Evolutionary conservation across 2,329 filamentous ascomycete genomes (phyloP), one percentile per base, ranked within the genome.

Genomic region (Ascochyta viciae-villosae): DNA sequence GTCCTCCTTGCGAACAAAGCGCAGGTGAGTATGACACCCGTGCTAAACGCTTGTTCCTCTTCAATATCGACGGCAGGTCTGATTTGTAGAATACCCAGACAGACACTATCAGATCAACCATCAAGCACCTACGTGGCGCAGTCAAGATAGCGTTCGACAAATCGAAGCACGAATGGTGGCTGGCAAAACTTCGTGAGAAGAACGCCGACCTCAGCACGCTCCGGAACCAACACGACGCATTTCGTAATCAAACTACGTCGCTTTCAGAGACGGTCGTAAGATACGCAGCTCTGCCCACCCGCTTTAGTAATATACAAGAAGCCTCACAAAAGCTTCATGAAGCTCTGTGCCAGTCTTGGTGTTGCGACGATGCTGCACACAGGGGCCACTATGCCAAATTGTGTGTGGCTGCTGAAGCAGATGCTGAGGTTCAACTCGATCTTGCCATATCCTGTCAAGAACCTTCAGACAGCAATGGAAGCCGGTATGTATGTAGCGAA

Each of bases 401-500:
- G 5, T 67, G 63, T 24, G 50, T 71, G 2, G 58, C 66, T 26
- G 62, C 62, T n/a, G 50, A 68, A 39, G 61, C 58, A 0, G 24
- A 55, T 12, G 23, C 45, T 19, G 61, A 60, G 49, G 66, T 71
- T 2, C 56, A 52, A 3, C 58, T 71, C 5, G 66, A 70, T 34
- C 58, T 70, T 16, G 67, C 62, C 4, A 66, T 70, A 43, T 70
- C 64, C 5, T 70, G 63, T 44, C 57, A 63, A 6, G 46, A 60
- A 9, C 22, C 46, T 3, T 29, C 9, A 1, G 27, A 29, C 3
- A 29, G 3, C 12, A 10, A 29, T 8, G 3, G 2, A 12, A 29
- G 12, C 9, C 27, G 7, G 27, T 29, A 12, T 8, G 27, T 29
- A 10, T 12, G 1, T 29, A 10, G 8, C 3, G 12, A 3, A 8